These are phyloP conservation scores for Schizochytrium sp. DNA, from an alignment of 108 stramenopile genomes.

Conservation along the genomic window DNA sequence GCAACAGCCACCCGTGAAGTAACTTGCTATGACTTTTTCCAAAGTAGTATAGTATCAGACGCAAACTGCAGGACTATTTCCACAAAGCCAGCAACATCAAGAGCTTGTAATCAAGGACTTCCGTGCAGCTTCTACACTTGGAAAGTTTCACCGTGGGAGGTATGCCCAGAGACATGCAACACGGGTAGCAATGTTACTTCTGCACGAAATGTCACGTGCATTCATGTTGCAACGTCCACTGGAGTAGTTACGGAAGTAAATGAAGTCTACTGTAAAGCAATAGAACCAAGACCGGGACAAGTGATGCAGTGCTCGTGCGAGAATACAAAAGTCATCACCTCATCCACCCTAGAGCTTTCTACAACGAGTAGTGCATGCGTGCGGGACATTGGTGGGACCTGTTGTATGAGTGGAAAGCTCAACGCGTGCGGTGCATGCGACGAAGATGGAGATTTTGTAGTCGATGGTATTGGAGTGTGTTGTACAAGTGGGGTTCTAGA, in stretches of 20 bases:
- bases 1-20: neutral
- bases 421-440: neutral
- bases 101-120: conserved; percentile 14
- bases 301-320: too few species aligned
- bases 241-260: too few species aligned
- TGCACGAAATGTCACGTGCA: neutral
- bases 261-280: too few species aligned
- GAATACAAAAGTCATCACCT: too few species aligned
- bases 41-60: neutral
- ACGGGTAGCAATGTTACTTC: neutral
- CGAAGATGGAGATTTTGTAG: neutral
- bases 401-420: neutral
- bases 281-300: too few species aligned
- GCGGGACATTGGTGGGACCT: neutral
- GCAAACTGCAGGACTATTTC: neutral
- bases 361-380: neutral
- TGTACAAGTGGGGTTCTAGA: conserved; percentile 6
- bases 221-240: neutral
- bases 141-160: neutral
- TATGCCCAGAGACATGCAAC: neutral
- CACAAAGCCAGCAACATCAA: neutral
- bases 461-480: conserved; percentile 35
- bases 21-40: conserved; percentile 29
- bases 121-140: conserved; percentile 25
- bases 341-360: too few species aligned